Evolutionary conservation across 106 monocot species (phyloP).

Genomic region (Phalaenopsis equestris): DNA sequence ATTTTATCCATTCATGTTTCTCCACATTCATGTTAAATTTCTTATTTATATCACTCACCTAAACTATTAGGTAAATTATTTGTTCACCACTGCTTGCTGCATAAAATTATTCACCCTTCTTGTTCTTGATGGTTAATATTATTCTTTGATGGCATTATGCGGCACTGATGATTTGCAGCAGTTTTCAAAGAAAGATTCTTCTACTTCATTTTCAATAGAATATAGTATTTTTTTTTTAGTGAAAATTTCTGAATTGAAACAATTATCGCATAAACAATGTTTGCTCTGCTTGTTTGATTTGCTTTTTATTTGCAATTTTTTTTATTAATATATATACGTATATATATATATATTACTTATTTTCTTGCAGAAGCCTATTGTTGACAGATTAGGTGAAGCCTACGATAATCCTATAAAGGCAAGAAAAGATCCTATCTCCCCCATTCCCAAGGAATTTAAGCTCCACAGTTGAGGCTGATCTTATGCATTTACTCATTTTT

Average conservation of each 20-base stretch:
- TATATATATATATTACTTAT: background rate
- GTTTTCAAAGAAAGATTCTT: background rate
- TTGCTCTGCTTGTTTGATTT: background rate
- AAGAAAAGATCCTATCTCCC: conserved; percentile 17
- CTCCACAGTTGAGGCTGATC: background rate
- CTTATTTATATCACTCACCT: background rate
- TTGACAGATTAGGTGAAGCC: conserved; percentile 76
- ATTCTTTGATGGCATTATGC: background rate
- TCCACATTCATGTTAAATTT: background rate
- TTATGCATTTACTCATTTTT: background rate
- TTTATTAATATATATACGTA: too few species aligned
- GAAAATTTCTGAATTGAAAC: background rate
- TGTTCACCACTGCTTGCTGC: background rate
- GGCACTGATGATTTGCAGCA: background rate
- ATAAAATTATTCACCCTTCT: background rate
- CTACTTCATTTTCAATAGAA: background rate
- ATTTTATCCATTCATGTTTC: background rate
- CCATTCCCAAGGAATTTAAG: conserved; percentile 1
- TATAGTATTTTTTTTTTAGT: background rate
- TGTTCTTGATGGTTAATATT: background rate
- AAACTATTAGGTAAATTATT: background rate
- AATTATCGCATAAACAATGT: background rate
- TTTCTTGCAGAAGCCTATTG: conserved; percentile 84
- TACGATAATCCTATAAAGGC: conserved; percentile 74
- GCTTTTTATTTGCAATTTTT: background rate